Conservation (phyloP, 495 filamentous ascomycete species). For the Wilcoxina mikolae region DNA sequence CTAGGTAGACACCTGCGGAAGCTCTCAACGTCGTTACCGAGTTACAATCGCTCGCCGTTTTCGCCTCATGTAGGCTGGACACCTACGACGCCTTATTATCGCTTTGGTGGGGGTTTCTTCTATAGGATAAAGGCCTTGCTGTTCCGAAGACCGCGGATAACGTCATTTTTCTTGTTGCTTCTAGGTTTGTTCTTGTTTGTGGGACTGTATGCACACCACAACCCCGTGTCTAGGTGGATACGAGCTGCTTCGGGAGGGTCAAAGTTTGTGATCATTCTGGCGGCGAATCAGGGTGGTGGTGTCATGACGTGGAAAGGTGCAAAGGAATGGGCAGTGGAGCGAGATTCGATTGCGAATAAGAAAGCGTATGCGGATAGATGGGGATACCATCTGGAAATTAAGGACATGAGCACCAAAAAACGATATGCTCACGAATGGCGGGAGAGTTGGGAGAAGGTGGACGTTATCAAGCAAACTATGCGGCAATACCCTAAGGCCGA, state of each 20-base stretch:
- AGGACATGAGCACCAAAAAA: slow-evolving; percentile 97
- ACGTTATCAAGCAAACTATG: slow-evolving; percentile 81
- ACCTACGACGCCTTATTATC: slow-evolving; percentile 14
- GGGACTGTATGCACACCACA: slow-evolving; percentile 21
- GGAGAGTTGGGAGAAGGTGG: slow-evolving; percentile 98
- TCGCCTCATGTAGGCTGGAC: slow-evolving; percentile 14
- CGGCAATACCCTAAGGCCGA: slow-evolving; percentile 88
- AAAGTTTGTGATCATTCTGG: slow-evolving; percentile 87
- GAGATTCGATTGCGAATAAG: slow-evolving; percentile 92
- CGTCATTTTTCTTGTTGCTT: slow-evolving; percentile 13
- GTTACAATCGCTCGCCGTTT: slow-evolving; percentile 12
- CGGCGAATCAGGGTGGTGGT: slow-evolving; percentile 84
- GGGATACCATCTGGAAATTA: slow-evolving; percentile 92
- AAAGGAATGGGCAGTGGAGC: slow-evolving; percentile 93
- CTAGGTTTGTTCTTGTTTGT: slow-evolving; percentile 15
- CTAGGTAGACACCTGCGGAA: slow-evolving; percentile 27
- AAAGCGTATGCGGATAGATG: slow-evolving; percentile 68
- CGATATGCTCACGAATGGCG: slow-evolving; percentile 98
- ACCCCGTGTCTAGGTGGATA: slow-evolving; percentile 23
- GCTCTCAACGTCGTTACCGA: slow-evolving; percentile 27
- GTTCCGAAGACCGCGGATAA: slow-evolving; percentile 11
- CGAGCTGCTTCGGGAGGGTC: slow-evolving; percentile 58
- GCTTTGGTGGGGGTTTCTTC: not conserved
- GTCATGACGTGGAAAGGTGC: slow-evolving; percentile 99
- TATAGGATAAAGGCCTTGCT: not conserved